Percentiles rank a stretch among this genome's conserved stretches.
These are phyloP conservation scores for Quercus agrifolia DNA, from an alignment of 306 rosid species.

Conservation along the genomic window DNA sequence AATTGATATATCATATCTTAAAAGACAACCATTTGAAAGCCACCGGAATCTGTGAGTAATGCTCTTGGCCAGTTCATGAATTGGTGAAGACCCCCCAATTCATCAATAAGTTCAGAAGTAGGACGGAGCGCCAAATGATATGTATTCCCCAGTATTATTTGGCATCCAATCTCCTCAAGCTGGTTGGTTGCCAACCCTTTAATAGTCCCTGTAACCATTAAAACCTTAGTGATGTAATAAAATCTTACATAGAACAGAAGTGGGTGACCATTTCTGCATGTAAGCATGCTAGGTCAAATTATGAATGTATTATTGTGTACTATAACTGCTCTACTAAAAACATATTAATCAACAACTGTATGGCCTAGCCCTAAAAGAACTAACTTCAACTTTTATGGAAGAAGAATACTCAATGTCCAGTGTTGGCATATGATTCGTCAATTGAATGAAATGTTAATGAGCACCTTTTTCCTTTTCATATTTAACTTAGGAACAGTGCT, in stretches of 20 bases:
- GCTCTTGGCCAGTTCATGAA: constrained; percentile 99
- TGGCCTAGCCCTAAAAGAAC: neutral
- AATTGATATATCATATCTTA: neutral
- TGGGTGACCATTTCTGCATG: neutral
- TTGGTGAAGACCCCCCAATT: constrained; percentile 83
- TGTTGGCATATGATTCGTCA: neutral
- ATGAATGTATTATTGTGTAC: neutral
- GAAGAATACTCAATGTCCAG: neutral
- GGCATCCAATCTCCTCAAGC: constrained; percentile 95
- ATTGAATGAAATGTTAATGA: neutral
- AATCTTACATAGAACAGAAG: constrained; percentile 5
- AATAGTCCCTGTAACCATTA: constrained; percentile 62
- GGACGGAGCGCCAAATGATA: constrained; percentile 95
- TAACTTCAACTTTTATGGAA: neutral
- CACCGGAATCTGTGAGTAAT: constrained; percentile 92
- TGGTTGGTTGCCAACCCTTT: constrained; percentile 78
- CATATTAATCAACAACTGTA: neutral
- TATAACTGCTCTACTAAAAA: neutral
- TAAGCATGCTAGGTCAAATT: too few species aligned
- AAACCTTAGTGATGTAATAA: constrained; percentile 13
- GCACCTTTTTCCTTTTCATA: neutral
- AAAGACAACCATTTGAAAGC: constrained; percentile 85
- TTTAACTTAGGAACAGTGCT: neutral
- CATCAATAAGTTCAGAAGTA: constrained; percentile 86
- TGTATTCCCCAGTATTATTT: constrained; percentile 93